A percentile compares a stretch with the other conserved stretches of the same genome.
phyloP scores from a whole-genome alignment of 2,329 filamentous ascomycete genomes.

The Arthrobotrys pseudoclavata region DNA sequence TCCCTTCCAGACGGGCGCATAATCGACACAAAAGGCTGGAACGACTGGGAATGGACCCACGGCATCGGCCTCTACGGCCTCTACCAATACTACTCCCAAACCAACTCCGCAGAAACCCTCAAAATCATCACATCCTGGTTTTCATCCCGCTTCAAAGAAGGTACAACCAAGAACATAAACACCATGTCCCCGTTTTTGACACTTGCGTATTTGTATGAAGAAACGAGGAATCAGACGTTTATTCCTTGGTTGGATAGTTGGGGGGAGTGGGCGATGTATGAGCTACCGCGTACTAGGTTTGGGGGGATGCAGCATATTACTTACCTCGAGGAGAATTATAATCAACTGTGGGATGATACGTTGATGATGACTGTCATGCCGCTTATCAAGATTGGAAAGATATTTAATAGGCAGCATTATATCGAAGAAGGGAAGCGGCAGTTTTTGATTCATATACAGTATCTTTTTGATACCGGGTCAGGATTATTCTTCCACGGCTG shows the following conservation, averaged over 20 bases:
- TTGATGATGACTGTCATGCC: slow-evolving; percentile 90
- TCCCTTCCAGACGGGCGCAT: slow-evolving; percentile 79
- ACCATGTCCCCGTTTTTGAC: slow-evolving; percentile 85
- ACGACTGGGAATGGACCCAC: slow-evolving; percentile 87
- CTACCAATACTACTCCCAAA: slow-evolving; percentile 84
- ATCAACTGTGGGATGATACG: slow-evolving; percentile 87
- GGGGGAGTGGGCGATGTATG: slow-evolving; percentile 86
- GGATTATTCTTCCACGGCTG: slow-evolving; percentile 87
- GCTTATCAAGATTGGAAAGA: slow-evolving; percentile 81
- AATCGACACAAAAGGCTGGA: slow-evolving; percentile 88
- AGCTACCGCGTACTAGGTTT: slow-evolving; percentile 78
- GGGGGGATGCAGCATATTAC: slow-evolving; percentile 68
- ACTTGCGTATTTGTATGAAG: slow-evolving; percentile 82
- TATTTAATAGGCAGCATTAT: slow-evolving; percentile 79
- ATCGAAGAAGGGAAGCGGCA: slow-evolving; percentile 82
- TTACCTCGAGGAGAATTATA: slow-evolving; percentile 74
- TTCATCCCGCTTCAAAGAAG: slow-evolving; percentile 75
- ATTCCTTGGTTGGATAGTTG: slow-evolving; percentile 83
- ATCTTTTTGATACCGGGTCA: slow-evolving; percentile 78
- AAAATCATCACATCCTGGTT: slow-evolving; percentile 82
- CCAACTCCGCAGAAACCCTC: slow-evolving; percentile 73
- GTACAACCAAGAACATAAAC: slow-evolving; percentile 83
- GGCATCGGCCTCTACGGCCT: slow-evolving; percentile 84
- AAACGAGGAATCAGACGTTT: slow-evolving; percentile 77
- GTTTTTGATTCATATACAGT: slow-evolving; percentile 82